A percentile compares a stretch with the other conserved stretches of the same genome.
These are phyloP conservation scores for Chimonanthus praecox DNA, from an alignment of 164 flowering plant species.

Conservation along the genomic window DNA sequence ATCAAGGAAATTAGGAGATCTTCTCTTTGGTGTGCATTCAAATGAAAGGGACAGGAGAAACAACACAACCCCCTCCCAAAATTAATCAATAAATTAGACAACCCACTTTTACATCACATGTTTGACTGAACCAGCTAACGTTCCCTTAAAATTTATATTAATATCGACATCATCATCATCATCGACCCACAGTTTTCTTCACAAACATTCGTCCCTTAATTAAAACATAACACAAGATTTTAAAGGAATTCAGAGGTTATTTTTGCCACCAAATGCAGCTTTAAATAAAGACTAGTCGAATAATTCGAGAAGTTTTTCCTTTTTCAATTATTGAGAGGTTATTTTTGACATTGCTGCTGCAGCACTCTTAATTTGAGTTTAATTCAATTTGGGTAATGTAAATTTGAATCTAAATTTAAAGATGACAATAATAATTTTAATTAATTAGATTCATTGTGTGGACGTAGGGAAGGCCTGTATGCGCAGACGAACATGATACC, in stretches of 20 bases:
- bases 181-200: neutral
- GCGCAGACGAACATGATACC: too few relatives aligned
- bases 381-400: too few relatives aligned
- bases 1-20: neutral
- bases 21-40: neutral
- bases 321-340: neutral
- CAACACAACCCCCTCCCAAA: neutral
- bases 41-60: neutral
- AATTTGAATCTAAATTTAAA: too few relatives aligned
- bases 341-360: neutral
- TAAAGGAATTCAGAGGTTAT: neutral
- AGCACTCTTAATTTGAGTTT: too few relatives aligned
- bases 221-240: neutral
- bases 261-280: neutral
- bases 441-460: too few relatives aligned
- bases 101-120: neutral
- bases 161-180: too few relatives aligned
- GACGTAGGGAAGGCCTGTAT: too few relatives aligned
- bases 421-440: too few relatives aligned
- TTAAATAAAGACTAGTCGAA: too few relatives aligned
- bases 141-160: too few relatives aligned
- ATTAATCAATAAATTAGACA: neutral
- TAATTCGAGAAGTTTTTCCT: too few relatives aligned
- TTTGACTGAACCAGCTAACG: neutral
- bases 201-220: neutral